Conservation (phyloP, 257 asterid species). For the Ballota nigra region DNA sequence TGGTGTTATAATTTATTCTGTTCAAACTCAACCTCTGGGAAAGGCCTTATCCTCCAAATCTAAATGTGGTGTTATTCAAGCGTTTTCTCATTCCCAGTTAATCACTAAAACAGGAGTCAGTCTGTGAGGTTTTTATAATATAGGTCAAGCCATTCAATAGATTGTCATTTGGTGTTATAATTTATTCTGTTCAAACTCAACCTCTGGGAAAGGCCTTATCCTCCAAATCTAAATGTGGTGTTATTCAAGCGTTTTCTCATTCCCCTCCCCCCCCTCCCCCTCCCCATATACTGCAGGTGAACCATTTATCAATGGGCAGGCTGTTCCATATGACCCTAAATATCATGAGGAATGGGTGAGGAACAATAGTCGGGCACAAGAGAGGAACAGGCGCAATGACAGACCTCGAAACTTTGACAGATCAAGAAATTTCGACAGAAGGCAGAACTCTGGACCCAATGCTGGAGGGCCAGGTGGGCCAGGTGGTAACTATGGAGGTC, state of each 20-base stretch:
- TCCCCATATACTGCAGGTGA: constrained; percentile 56
- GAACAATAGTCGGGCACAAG: constrained; percentile 80
- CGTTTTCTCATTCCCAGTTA: background rate
- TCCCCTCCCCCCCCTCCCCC: background rate
- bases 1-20: background rate
- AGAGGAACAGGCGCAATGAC: constrained; percentile 82
- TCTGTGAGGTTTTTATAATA: background rate
- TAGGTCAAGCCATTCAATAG: background rate
- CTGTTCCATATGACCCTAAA: constrained; percentile 91
- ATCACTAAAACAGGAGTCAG: background rate
- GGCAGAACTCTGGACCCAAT: constrained; percentile 37
- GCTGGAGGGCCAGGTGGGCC: constrained; percentile 29
- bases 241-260: background rate
- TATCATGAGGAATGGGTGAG: constrained; percentile 97
- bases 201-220: background rate
- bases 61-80: background rate
- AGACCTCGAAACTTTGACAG: constrained; percentile 76
- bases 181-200: background rate
- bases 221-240: background rate
- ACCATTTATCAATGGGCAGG: constrained; percentile 90
- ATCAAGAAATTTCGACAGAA: constrained; percentile 65
- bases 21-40: background rate
- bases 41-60: background rate
- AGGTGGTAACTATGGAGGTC: constrained; percentile 27
- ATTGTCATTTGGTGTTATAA: background rate